Conservation (phyloP, 2,329 filamentous ascomycete genomes). For the Ceratocystis cubensis region DNA sequence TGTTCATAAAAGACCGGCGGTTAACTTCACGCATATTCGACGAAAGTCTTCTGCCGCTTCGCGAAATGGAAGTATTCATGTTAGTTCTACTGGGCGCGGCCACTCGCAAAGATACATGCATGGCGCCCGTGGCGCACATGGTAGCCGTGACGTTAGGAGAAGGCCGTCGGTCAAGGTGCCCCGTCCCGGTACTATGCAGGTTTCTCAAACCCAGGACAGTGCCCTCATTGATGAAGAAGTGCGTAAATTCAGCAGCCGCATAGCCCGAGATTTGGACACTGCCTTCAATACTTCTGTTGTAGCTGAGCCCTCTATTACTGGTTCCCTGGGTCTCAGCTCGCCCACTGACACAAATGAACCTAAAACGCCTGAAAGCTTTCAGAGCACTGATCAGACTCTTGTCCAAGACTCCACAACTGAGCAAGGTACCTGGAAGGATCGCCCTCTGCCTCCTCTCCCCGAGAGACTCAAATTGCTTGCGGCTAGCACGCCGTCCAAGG, state of each 20-base stretch:
- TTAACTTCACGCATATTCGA: constrained; percentile 42
- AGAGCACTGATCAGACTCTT: constrained; percentile 26
- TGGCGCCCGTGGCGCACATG: not conserved
- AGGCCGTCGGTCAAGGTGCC: constrained; percentile 11
- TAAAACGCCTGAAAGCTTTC: constrained; percentile 19
- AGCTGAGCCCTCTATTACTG: constrained; percentile 24
- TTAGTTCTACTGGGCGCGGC: not conserved
- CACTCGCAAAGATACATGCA: not conserved
- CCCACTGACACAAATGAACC: constrained; percentile 16
- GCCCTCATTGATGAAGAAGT: constrained; percentile 55
- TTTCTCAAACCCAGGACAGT: constrained; percentile 15
- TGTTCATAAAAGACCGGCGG: constrained; percentile 37
- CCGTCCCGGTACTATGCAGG: not conserved
- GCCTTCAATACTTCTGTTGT: constrained; percentile 64
- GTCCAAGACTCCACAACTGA: constrained; percentile 23
- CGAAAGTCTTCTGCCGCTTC: constrained; percentile 14
- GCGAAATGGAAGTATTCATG: not conserved
- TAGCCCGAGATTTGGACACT: constrained; percentile 83
- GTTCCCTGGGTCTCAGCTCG: constrained; percentile 14
- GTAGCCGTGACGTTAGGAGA: constrained; percentile 6
- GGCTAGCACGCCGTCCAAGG: constrained; percentile 23
- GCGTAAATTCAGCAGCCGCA: constrained; percentile 63
- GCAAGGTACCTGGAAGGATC: constrained; percentile 32
- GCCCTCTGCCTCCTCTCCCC: constrained; percentile 42
- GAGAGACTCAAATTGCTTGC: constrained; percentile 28